Evolutionary conservation across 139 green algal genomes (phyloP), one percentile per base, ranked within the genome.

Genomic region (Chlamydomonas sp.): DNA sequence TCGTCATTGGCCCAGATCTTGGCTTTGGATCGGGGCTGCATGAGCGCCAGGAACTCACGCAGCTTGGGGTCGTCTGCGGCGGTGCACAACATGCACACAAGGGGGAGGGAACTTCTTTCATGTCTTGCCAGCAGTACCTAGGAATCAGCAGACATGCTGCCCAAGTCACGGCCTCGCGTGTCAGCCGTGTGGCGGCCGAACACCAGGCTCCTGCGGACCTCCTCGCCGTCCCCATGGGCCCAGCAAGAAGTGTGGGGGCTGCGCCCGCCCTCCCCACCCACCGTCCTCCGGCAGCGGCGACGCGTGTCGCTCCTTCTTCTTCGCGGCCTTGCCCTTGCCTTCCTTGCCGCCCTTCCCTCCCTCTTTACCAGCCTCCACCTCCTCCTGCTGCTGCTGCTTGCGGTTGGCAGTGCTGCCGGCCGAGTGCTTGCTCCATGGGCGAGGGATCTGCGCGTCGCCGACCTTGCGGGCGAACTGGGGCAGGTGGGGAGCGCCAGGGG

Each of bases 1-100:
- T 97, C 96, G 60, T 99, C 97, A 90, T 99, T 99, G 78, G 85
- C 88, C 96, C 97, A 99, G 17, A 98, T 94, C 31, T 95, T 92
- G 0, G 93, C 90, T 78, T 95, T 96, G 67, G 74, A 87, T 3
- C 95, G 93, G 0, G 96, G 96, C 90, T 96, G 88, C 96, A 99
- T 99, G 14, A 99, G 80, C 68, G 95, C 90, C 89, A 99, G 81
- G 83, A 99, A 99, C 95, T 99, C 97, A 7, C 91, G 82, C 79
- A 99, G 92, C 93, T 96, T 91, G 0, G 94, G 92, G 89, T 99
- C 97, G 1, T 90, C 93, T 91, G 90, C 83, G 3, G 10, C 5
- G 4, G 72, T 18, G 31, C 31, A 49, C 31, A 0, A 49, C 31
- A 49, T 0, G 31, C 0, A 49, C 31, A 49, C 31, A 49, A n/a